Conservation (phyloP, 352 stramenopile genomes). For the Phytophthora hibernalis region DNA sequence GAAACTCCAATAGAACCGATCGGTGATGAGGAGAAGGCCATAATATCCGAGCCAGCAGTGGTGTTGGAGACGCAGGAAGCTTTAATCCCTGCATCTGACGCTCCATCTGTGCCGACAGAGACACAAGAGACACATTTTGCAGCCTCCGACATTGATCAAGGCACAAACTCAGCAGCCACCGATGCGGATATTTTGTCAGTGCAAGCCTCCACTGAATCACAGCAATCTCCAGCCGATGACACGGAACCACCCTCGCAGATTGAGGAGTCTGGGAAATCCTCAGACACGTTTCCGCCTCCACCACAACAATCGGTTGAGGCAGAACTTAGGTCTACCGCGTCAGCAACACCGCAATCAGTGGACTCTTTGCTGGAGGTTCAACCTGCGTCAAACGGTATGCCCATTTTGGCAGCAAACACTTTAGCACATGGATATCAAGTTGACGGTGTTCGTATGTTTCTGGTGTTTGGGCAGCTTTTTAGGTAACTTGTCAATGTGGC, state of each 20-base stretch:
- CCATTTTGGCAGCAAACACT: background rate
- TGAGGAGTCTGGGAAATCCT: conserved; percentile 25
- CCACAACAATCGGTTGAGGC: conserved; percentile 2
- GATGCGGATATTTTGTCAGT: background rate
- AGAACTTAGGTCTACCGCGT: background rate
- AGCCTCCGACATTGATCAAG: background rate
- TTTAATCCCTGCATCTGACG: background rate
- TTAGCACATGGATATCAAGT: background rate
- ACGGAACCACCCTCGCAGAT: conserved; percentile 36
- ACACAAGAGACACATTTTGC: background rate
- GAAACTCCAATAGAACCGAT: background rate
- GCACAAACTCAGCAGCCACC: background rate
- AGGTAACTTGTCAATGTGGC: conserved; percentile 50
- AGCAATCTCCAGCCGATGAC: conserved; percentile 21
- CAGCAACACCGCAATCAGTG: background rate
- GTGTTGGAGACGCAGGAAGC: background rate
- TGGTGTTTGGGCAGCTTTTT: conserved; percentile 25
- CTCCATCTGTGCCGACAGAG: background rate
- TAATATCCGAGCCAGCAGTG: background rate
- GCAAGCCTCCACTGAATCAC: background rate
- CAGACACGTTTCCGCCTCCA: conserved; percentile 8
- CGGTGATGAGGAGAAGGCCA: background rate
- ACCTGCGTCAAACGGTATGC: conserved; percentile 19
- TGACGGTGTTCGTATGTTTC: background rate
- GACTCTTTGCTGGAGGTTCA: conserved; percentile 1